Base-by-base conservation (phyloP, 495 filamentous ascomycete genomes). In the Trichoderma virens region DNA sequence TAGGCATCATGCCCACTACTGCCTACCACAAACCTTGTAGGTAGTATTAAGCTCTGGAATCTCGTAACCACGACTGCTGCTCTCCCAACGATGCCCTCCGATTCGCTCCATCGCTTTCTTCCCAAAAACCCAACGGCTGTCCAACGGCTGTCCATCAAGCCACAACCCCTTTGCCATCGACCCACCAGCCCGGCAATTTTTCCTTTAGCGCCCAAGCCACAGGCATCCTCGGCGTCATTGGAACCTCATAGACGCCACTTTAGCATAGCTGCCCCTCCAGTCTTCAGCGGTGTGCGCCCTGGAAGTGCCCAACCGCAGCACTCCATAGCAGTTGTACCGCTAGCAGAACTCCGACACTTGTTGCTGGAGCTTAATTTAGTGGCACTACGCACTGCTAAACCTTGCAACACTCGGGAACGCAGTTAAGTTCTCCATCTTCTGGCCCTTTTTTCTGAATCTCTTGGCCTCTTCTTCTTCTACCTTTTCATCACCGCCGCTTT, bases 271-370 rank as follows among this genome's bases (percentile, higher is more conserved):
- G 5, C n/a, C 45, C 45, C 7, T 27, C 51, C 23, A 30, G 27
- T 7, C 51, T 28, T 28, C 51, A 56, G 51, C 51, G 51, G 51
- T 56, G 51, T 56, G 51, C 51, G 51, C 51, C 51, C 51, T 56
- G 51, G 28, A 56, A 47, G 25, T 30, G 51, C 51, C 51, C 51
- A n/a, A 56, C 11, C 16, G 51, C 51, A 16, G 25, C 23, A 25
- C 51, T 28, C 5, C 43, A 47, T n/a, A 16, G 20, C 43, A 20
- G 20, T 20, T 41, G 14, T 41, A 41, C 38, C 13, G 38, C 38
- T 18, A 11, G 38, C 38, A 18, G 38, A 2, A 41, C 38, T 41
- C 38, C 38, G 18, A 16, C 14, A 41, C 18, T 16, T 41, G 16
- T 18, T n/a, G 20, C 9, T 3, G 34, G 34, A 35, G 34, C 34